These are phyloP conservation scores for Pueraria montana DNA, from an alignment of 306 rosid species.

Conservation along the genomic window DNA sequence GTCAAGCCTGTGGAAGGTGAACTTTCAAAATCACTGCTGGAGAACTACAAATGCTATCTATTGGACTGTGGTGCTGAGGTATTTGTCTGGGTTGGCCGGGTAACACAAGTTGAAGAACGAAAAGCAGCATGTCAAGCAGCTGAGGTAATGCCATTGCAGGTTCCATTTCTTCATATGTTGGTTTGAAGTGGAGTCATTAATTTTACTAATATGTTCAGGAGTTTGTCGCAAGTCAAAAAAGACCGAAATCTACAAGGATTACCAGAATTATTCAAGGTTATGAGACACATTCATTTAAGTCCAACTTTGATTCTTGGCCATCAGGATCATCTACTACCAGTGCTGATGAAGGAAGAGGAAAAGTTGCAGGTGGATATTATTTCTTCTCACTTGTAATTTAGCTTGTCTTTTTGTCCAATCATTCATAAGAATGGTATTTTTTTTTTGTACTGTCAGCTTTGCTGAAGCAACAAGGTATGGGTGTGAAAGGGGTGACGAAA, in stretches of 20 bases:
- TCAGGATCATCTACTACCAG: constrained; percentile 81
- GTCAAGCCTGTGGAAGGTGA: constrained; percentile 83
- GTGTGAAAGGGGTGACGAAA: constrained; percentile 89
- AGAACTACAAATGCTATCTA: constrained; percentile 90
- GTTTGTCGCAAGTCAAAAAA: constrained; percentile 75
- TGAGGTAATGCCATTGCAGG: constrained; percentile 70
- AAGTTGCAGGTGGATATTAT: constrained; percentile 83
- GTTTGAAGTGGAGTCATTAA: constrained; percentile 45
- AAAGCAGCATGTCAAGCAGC: constrained; percentile 87
- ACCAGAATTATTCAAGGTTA: constrained; percentile 96
- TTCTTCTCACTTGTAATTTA: constrained; percentile 43
- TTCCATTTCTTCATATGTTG: constrained; percentile 45
- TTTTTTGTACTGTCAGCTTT: constrained; percentile 70
- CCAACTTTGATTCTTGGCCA: constrained; percentile 98
- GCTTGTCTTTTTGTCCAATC: constrained; percentile 36
- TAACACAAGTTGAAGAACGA: constrained; percentile 97
- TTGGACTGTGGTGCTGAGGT: constrained; percentile 96
- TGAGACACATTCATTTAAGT: constrained; percentile 92
- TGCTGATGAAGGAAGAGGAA: constrained; percentile 98
- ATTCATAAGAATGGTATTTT: constrained; percentile 33
- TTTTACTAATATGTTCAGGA: constrained; percentile 67
- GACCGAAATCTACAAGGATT: constrained; percentile 88
- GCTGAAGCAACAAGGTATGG: constrained; percentile 99
- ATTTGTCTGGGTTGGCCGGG: constrained; percentile 94
- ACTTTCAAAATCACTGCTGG: constrained; percentile 83